Percentiles rank a stretch among this genome's conserved stretches.
These are phyloP conservation scores for Gryganskiella cystojenkinii DNA, from an alignment of 192 early-diverging fungal genomes.

Conservation along the genomic window DNA sequence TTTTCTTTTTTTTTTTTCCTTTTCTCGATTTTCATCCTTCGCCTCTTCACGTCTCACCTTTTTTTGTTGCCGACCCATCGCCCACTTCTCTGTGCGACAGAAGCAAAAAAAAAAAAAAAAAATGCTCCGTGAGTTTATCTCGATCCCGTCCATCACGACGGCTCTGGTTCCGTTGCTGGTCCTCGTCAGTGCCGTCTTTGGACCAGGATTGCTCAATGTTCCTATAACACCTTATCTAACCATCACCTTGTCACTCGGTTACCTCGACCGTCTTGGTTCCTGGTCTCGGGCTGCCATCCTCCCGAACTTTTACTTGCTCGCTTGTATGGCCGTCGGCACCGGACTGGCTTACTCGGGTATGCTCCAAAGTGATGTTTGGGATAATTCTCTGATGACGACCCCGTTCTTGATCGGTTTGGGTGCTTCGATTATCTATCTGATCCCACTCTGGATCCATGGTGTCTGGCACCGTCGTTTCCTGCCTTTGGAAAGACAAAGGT, in stretches of 20 bases:
- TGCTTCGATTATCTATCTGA: constrained; percentile 7
- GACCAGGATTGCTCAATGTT: constrained; percentile 35
- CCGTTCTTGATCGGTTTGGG: constrained; percentile 24
- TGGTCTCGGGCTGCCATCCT: constrained; percentile 34
- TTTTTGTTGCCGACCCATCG: neutral
- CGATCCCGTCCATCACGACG: constrained; percentile 23
- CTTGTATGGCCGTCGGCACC: constrained; percentile 29
- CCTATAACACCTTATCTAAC: constrained; percentile 19
- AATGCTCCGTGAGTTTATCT: constrained; percentile 8
- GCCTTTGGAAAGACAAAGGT: constrained; percentile 20
- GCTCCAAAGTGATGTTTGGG: constrained; percentile 34
- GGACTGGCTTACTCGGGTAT: constrained; percentile 40
- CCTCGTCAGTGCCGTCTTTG: constrained; percentile 39
- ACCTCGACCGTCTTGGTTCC: constrained; percentile 34
- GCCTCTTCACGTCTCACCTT: too few species aligned
- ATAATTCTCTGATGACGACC: constrained; percentile 14
- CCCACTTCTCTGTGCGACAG: neutral
- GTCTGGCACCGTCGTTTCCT: constrained; percentile 47
- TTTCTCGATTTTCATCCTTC: too few species aligned
- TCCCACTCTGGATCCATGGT: constrained; percentile 27
- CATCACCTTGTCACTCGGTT: constrained; percentile 31
- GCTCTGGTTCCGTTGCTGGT: constrained; percentile 32
- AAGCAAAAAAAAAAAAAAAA: neutral
- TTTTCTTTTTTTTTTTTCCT: too few species aligned
- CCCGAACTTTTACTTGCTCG: constrained; percentile 38